Base-by-base conservation (phyloP, 495 filamentous ascomycete genomes). In the Xanthoparmelia taractica region DNA sequence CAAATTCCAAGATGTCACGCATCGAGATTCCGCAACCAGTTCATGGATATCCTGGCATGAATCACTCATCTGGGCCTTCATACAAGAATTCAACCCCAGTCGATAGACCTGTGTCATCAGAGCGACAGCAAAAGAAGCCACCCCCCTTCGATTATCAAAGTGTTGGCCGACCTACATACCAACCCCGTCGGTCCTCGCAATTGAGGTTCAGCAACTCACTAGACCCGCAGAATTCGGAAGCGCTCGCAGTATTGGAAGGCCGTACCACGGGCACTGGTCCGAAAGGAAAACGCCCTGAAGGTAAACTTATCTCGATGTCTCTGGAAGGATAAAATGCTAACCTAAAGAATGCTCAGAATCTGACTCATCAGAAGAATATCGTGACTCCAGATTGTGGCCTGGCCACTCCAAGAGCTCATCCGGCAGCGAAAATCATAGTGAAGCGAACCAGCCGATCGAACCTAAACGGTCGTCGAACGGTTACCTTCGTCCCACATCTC, bases 171-270 rank as follows among this genome's bases (percentile, higher is more conserved):
- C 38, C 67, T 33, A 65, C 57, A 20, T 77, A 76, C 62, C 65
- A 74, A 55, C 75, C 75, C 57, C 67, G 63, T 56, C 72, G 66
- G 29, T 68, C 74, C 25, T 77, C 74, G 3, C 68, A 73, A 12
- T 63, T 76, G 36, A 70, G 74, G 33, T 73, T 65, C 43, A 71
- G 69, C 37, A 58, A 67, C 31, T 67, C 67, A 5, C 40, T 47
- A 4, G 20, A 58, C 15, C 27, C 58, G 10, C 59, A 48, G 25
- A 50, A 67, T 29, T 34, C 54, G 13, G 61, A 58, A 13, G 36
- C n/a, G 11, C 23, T 58, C 36, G 52, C 54, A 34, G 55, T 43
- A 50, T 41, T 45, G 52, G 38, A 62, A 34, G 38, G 27, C 25
- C 17, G 33, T 62, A 15, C 25, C 23, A 25, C 20, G 60, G 20